A percentile compares a stretch with the other conserved stretches of the same genome.
phyloP scores from a whole-genome alignment of 2,329 filamentous ascomycete species.

The Fusarium concolor region DNA sequence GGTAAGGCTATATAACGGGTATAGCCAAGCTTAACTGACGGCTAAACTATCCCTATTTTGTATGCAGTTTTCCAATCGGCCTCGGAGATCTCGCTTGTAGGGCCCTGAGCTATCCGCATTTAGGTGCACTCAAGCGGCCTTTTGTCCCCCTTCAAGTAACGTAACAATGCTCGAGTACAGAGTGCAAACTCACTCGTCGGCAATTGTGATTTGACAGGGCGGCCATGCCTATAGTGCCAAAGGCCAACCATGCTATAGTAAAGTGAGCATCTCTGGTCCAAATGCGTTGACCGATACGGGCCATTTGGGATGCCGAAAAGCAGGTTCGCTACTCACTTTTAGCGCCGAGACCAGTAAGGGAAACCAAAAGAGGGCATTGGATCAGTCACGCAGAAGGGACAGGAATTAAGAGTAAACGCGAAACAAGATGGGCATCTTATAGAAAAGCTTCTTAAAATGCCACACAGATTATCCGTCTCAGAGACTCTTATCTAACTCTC shows the following conservation, averaged over 20 bases:
- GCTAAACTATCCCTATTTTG: not conserved
- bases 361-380: too few relatives aligned
- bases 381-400: too few relatives aligned
- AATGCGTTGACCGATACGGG: not conserved
- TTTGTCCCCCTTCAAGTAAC: not conserved
- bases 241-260: not conserved
- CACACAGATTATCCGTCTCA: too few relatives aligned
- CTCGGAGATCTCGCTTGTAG: not conserved
- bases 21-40: not conserved
- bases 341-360: not conserved
- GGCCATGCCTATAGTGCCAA: not conserved
- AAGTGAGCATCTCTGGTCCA: not conserved
- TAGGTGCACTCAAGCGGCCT: not conserved
- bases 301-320: not conserved
- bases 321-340: not conserved
- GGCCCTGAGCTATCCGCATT: not conserved
- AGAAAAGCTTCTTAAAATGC: too few relatives aligned
- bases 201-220: not conserved
- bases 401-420: too few relatives aligned
- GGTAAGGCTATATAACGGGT: not conserved
- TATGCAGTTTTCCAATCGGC: not conserved
- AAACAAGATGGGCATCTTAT: too few relatives aligned
- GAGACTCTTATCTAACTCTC: too few relatives aligned
- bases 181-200: not conserved
- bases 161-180: not conserved